Evolutionary conservation across 83 land plant genomes (phyloP).

Genomic region (Diphasiastrum complanatum): DNA sequence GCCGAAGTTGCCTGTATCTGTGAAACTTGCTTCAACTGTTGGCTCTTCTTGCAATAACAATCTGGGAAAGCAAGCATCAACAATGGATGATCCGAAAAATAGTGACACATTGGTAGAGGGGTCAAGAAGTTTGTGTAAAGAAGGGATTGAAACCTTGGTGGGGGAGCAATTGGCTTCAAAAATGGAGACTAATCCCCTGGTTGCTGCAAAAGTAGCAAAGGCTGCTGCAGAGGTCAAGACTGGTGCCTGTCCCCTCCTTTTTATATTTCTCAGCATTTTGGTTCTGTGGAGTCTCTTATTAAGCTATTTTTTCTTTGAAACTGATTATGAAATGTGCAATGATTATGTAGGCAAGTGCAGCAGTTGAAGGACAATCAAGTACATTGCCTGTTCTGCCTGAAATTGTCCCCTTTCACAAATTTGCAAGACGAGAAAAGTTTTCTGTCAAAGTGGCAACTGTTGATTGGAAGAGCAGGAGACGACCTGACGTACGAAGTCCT

Average conservation of each 20-base stretch:
- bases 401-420: slow-evolving; percentile 92
- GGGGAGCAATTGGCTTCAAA: slow-evolving; percentile 37
- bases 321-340: not conserved
- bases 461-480: slow-evolving; percentile 37
- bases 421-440: slow-evolving; percentile 69
- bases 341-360: slow-evolving; percentile 67
- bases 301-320: too few species aligned
- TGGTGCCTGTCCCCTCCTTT: slow-evolving; percentile 45
- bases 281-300: not conserved
- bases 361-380: slow-evolving; percentile 51
- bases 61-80: too few species aligned
- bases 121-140: slow-evolving; percentile 8
- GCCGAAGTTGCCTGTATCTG: too few species aligned
- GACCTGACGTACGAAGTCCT: slow-evolving; percentile 36
- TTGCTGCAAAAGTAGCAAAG: slow-evolving; percentile 79
- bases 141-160: too few species aligned
- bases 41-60: too few species aligned
- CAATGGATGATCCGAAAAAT: slow-evolving; percentile 20
- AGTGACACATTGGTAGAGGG: slow-evolving; percentile 11
- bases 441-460: slow-evolving; percentile 5
- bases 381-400: slow-evolving; percentile 62
- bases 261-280: too few species aligned
- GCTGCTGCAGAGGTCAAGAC: slow-evolving; percentile 88
- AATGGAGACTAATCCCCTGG: slow-evolving; percentile 66
- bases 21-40: not conserved